Percentiles rank a stretch among this genome's conserved stretches.
phyloP scores from a whole-genome alignment of 805 yeast genomes.

The Ogataea neopini region DNA sequence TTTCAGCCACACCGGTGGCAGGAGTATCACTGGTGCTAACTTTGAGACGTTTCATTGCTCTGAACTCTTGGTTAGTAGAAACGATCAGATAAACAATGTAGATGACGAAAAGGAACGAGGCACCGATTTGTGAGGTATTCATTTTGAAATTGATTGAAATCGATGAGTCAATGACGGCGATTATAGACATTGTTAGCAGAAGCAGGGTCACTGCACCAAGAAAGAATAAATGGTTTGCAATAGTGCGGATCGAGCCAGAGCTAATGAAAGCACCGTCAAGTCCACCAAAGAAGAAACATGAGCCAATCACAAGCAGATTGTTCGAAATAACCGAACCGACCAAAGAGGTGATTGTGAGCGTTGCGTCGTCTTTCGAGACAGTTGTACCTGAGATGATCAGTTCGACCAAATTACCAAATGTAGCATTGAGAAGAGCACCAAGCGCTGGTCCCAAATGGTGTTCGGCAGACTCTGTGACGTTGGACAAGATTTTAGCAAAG shows the following conservation, averaged over 20 bases:
- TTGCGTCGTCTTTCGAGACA: conserved; percentile 20
- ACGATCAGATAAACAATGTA: conserved; percentile 16
- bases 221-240: conserved; percentile 17
- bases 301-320: conserved; percentile 19
- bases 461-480: conserved; percentile 20
- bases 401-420: conserved; percentile 19
- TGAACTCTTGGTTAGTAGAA: conserved; percentile 18
- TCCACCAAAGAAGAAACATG: conserved; percentile 21
- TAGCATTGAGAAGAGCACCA: conserved; percentile 18
- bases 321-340: conserved; percentile 19
- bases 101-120: conserved; percentile 15
- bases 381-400: conserved; percentile 20
- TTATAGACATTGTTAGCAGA: conserved; percentile 16
- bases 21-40: conserved; percentile 5
- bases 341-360: conserved; percentile 18
- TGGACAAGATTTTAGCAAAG: conserved; percentile 19
- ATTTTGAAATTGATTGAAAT: conserved; percentile 15
- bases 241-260: conserved; percentile 7
- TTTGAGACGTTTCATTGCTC: conserved; percentile 16
- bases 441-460: conserved; percentile 21
- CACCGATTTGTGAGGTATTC: conserved; percentile 19
- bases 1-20: not conserved
- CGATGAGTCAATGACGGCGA: conserved; percentile 15
- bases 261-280: conserved; percentile 13
- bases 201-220: conserved; percentile 10